Evolutionary conservation across 805 yeast genomes (phyloP).

Genomic region (Metschnikowia kunwiensis): DNA sequence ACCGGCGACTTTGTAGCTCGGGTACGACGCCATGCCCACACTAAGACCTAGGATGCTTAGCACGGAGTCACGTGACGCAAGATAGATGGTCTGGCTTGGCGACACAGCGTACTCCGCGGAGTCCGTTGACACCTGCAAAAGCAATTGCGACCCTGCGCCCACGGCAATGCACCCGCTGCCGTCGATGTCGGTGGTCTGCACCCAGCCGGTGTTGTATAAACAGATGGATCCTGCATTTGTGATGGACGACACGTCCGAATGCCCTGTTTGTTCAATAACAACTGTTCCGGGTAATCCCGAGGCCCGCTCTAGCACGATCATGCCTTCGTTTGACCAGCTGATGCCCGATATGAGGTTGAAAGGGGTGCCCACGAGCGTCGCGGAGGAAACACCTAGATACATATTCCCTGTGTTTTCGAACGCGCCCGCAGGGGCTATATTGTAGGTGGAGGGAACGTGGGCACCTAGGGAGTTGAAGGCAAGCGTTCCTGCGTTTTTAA

Average conservation of each 20-base stretch:
- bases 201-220: conserved; percentile 21
- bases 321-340: conserved; percentile 8
- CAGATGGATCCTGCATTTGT: conserved; percentile 29
- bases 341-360: not conserved
- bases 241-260: conserved; percentile 12
- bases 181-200: conserved; percentile 20
- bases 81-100: conserved; percentile 4
- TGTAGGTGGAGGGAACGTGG: conserved; percentile 18
- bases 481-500: conserved; percentile 18
- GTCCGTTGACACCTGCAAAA: conserved; percentile 4
- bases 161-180: conserved; percentile 27
- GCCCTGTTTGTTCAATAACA: not conserved
- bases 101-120: conserved; percentile 1
- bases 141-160: not conserved
- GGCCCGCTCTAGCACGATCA: conserved; percentile 4
- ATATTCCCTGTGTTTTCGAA: conserved; percentile 26
- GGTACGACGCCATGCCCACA: not conserved
- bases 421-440: conserved; percentile 12
- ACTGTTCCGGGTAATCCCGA: not conserved
- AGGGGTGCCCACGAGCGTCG: conserved; percentile 13
- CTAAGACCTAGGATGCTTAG: conserved; percentile 6
- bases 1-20: conserved; percentile 10
- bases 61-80: conserved; percentile 1
- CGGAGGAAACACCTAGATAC: conserved; percentile 18
- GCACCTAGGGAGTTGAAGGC: conserved; percentile 22